Evolutionary conservation across 345 rosid species (phyloP), one percentile per base, ranked within the genome.

Genomic region (Boechera divaricarpa): DNA sequence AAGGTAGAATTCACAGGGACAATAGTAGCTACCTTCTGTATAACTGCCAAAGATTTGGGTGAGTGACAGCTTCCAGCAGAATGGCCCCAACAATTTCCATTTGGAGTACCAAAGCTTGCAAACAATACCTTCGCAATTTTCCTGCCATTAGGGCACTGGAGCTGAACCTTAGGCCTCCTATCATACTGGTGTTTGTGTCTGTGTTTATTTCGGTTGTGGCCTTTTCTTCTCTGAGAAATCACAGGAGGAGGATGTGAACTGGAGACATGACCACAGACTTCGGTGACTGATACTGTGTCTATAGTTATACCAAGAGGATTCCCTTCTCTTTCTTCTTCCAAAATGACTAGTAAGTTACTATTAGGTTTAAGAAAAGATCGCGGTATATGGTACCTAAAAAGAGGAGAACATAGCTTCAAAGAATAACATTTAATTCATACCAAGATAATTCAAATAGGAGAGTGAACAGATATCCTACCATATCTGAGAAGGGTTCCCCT

Each of bases 401-500:
- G 2, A 26, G 36, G 52, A 70, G 67, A 54, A 16, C 56, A 72
- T 42, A 39, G 66, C 54, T 69, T 63, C 61, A 54, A 41, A 78
- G 18, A 6, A 7, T 11, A 1, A 11, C 13, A 62, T 41, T 56
- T 18, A 26, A 11, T 38, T 31, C 10, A 15, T 29, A 44, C 48
- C 28, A 61, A 65, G 59, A 69, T 32, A 1, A 54, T 49, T 44
- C 42, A 15, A 26, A 47, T 10, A 54, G 11, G 18, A 21, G n/a
- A 21, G 69, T 74, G 13, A 21, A 55, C n/a, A 68, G n/a, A 44
- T 12, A 67, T 39, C 70, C 35, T 70, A 90, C 93, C 98, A 85
- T 67, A 63, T 80, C 79, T 93, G 94, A 63, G 94, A 89, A 77
- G 98, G 89, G 42, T 5, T 62, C 24, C 94, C 93, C 9, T 75